A percentile compares a stretch with the other conserved stretches of the same genome.
These are phyloP conservation scores for Ascochyta lentis DNA, from an alignment of 2,329 filamentous ascomycete species.

Conservation along the genomic window DNA sequence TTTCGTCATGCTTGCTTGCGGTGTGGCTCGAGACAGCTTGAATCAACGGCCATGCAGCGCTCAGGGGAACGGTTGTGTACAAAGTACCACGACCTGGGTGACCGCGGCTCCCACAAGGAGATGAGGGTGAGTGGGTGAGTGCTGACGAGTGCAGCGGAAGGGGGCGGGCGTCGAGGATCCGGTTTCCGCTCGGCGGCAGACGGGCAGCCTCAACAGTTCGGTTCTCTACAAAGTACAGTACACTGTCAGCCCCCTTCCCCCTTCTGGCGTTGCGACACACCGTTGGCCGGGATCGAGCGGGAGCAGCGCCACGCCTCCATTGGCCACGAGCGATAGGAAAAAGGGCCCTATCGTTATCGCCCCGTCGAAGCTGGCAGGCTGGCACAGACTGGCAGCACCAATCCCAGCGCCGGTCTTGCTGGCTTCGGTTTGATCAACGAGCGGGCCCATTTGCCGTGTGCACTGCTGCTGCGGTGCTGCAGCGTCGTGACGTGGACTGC, in stretches of 20 bases:
- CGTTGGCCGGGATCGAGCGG: slow-evolving; percentile 36
- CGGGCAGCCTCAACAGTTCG: slow-evolving; percentile 33
- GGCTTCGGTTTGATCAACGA: slow-evolving; percentile 41
- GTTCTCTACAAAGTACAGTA: slow-evolving; percentile 7
- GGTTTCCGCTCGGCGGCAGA: slow-evolving; percentile 21
- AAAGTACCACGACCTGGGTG: not conserved
- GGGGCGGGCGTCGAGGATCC: slow-evolving; percentile 22
- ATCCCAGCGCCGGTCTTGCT: slow-evolving; percentile 28
- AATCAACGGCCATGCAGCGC: slow-evolving; percentile 25
- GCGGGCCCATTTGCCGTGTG: slow-evolving; percentile 23
- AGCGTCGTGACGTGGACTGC: slow-evolving; percentile 31
- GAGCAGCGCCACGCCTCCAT: slow-evolving; percentile 33
- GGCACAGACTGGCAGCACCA: slow-evolving; percentile 16
- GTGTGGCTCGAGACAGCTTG: not conserved
- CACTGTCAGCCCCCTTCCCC: slow-evolving; percentile 32
- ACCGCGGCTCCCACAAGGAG: slow-evolving; percentile 15
- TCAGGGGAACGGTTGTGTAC: slow-evolving; percentile 23
- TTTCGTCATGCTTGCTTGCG: slow-evolving; percentile 25
- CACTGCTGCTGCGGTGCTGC: slow-evolving; percentile 19
- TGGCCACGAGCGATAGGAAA: slow-evolving; percentile 24
- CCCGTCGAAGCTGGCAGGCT: slow-evolving; percentile 25
- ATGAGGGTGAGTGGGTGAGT: not conserved
- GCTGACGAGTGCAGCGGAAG: slow-evolving; percentile 16
- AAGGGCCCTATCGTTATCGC: slow-evolving; percentile 35
- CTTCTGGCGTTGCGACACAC: slow-evolving; percentile 29